These are phyloP conservation scores for Melaleuca quinquenervia DNA, from an alignment of 345 rosid species.

Conservation along the genomic window DNA sequence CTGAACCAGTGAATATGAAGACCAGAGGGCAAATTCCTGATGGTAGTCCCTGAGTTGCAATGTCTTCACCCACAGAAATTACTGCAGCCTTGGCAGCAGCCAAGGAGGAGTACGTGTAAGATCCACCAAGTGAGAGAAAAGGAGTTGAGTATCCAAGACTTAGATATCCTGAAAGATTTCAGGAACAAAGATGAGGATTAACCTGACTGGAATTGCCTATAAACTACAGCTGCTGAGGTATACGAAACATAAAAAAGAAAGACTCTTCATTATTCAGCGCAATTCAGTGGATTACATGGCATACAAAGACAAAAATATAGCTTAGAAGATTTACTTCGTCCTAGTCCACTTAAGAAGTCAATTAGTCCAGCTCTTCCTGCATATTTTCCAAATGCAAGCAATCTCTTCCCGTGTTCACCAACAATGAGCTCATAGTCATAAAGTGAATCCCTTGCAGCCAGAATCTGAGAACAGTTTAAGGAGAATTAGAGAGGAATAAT, in stretches of 20 bases:
- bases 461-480: conserved; percentile 28
- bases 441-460: conserved; percentile 57
- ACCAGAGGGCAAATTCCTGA: conserved; percentile 76
- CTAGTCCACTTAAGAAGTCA: conserved; percentile 73
- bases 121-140: conserved; percentile 64
- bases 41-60: conserved; percentile 65
- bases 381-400: conserved; percentile 79
- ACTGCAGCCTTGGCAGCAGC: conserved; percentile 88
- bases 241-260: not conserved
- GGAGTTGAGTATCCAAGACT: conserved; percentile 78
- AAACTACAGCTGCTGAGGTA: not conserved
- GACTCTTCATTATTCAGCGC: not conserved
- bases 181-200: not conserved
- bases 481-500: not conserved
- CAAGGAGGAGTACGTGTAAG: conserved; percentile 77
- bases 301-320: not conserved
- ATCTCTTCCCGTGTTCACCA: conserved; percentile 56
- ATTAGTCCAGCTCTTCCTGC: conserved; percentile 93
- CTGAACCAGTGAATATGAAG: conserved; percentile 65
- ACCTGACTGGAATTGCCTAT: not conserved
- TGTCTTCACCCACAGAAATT: conserved; percentile 77
- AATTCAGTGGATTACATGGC: not conserved
- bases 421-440: conserved; percentile 85
- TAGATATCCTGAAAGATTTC: conserved; percentile 50
- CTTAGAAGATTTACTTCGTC: conserved; percentile 46